These are phyloP conservation scores for Hemerocallis citrina DNA, from an alignment of 106 monocot species.

Conservation along the genomic window DNA sequence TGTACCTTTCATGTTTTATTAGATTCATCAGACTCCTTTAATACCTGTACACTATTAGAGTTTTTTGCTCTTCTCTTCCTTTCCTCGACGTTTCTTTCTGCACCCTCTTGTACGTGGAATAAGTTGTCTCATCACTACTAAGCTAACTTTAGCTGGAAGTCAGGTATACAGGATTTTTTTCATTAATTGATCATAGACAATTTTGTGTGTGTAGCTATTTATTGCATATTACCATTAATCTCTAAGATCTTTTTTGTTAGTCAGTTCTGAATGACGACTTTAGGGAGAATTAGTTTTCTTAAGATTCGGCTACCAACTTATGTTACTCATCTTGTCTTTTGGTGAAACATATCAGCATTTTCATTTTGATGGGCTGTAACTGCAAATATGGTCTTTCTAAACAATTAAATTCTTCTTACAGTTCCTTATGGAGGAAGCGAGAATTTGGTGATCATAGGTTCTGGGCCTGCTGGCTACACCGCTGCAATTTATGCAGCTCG, in stretches of 20 bases:
- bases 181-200: not conserved
- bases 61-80: too few relatives aligned
- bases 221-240: not conserved
- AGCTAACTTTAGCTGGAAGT: too few relatives aligned
- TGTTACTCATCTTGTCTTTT: not conserved
- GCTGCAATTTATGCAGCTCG: constrained; percentile 96
- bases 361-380: not conserved
- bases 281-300: not conserved
- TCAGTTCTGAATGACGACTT: not conserved
- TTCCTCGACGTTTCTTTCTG: too few relatives aligned
- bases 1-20: too few relatives aligned
- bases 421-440: constrained; percentile 51
- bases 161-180: too few relatives aligned
- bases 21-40: too few relatives aligned
- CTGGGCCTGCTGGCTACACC: constrained; percentile 96
- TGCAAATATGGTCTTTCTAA: not conserved
- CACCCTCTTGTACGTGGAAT: too few relatives aligned
- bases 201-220: not conserved
- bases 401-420: constrained; percentile 7
- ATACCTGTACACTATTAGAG: too few relatives aligned
- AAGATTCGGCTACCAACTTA: not conserved
- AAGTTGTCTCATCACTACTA: too few relatives aligned
- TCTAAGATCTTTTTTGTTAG: not conserved
- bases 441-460: constrained; percentile 92
- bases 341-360: not conserved